Base-by-base conservation (phyloP, 1,284 basidiomycete species). In the Afroboletus lepidellus region DNA sequence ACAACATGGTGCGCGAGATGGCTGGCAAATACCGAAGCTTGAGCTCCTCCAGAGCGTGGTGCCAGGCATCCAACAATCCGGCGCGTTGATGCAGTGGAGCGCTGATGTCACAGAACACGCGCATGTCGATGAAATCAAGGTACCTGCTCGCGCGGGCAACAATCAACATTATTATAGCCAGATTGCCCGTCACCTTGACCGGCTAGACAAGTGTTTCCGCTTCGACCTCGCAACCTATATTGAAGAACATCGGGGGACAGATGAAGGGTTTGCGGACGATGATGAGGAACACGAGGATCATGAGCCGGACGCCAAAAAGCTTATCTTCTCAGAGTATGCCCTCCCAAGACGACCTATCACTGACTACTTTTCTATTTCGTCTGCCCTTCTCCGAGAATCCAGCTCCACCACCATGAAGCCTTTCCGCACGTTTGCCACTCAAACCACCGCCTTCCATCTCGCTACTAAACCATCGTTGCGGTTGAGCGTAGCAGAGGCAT, bases 181-280 rank as follows among this genome's bases (percentile, higher is more conserved):
- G 13, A 44, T 44, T 5, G 18, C 43, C 1, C 7, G 20, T 3
- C 47, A 57, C 20, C 32, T 53, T 5, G 39, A 57, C 20, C 13
- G 32, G 7, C 21, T 36, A 15, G 50, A 57, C 11, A 57, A 46
- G 8, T 52, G 56, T 15, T 32, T 46, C 3, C 11, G 6, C 0
- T 57, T 57, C n/a, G 21, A 57, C 11, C n/a, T 57, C 0, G 41
- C 44, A 2, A 53, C 41, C 0, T 34, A 39, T 11, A 48, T 54
- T 0, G 24, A 50, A 27, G 48, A 47, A 9, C 20, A 13, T n/a
- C n/a, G n/a, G n/a, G n/a, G n/a, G n/a, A n/a, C n/a, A n/a, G n/a
- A 34, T 18, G 33, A 34, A 16, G 33, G 9, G 7, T 34, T 16
- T 18, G 2, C 15, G 7, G 7, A 3, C 65, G 16, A 41, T 62